Evolutionary conservation across 257 asterid species (phyloP), one percentile per base, ranked within the genome.

Genomic region (Eucommia ulmoides): DNA sequence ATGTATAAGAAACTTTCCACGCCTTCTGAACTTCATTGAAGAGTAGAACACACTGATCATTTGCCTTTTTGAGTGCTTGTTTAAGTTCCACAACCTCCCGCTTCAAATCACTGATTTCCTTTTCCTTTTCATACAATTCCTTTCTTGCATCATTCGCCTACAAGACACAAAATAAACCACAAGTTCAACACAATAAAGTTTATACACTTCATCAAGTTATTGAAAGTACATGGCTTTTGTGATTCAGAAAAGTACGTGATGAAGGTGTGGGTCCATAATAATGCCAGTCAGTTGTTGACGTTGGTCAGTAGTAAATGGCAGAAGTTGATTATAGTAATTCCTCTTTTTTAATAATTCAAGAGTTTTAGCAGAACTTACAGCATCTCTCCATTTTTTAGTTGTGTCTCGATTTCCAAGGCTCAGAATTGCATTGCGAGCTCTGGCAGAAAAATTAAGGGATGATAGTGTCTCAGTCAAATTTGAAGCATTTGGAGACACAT

Each of bases 351-450:
- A n/a, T n/a, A n/a, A n/a, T n/a, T n/a, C n/a, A n/a, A n/a, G 16
- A 65, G 52, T 64, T 50, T 33, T 41, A 45, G 45, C 54, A 59
- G 22, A 41, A 67, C 99, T 83, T 77, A 91, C 98, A 51, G 83
- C 66, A 73, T 91, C 99, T 83, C 74, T 91, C 96, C 96, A 91
- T 58, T 86, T 91, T 73, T 77, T 79, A 51, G 86, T 83, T 35
- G 99, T 86, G 68, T 91, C 99, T 63, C 94, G 87, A 65, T 77
- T 83, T 24, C 99, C 99, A 55, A 91, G 94, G 79, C 95, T 83
- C 76, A 83, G 49, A 60, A 55, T 53, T 19, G 94, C 78, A 74
- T 78, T 91, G 60, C 95, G 80, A 47, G 96, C 95, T 77, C 99
- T 81, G 56, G 99, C 70, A 66, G 94, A 74, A 70, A 77, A 86